A percentile compares a stretch with the other conserved stretches of the same genome.
Evolutionary conservation across 2,329 filamentous ascomycete genomes (phyloP).

Genomic region (Nothopassalora personata): DNA sequence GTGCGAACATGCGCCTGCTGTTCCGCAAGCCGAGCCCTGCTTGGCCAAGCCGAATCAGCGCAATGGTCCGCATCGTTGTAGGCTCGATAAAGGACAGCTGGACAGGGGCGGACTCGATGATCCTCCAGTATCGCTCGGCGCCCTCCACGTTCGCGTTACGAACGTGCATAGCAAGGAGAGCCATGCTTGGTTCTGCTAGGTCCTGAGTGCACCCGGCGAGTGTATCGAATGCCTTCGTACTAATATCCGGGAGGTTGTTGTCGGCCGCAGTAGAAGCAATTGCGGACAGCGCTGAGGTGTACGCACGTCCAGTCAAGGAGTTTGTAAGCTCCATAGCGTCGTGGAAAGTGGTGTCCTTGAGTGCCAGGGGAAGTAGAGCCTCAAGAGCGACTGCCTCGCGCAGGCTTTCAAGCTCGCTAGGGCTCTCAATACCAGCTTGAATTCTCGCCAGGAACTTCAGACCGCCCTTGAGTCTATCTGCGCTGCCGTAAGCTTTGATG

Average conservation of each 20-base stretch:
- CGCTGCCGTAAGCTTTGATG: conserved; percentile 80
- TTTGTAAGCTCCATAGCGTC: conserved; percentile 70
- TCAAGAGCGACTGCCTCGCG: conserved; percentile 66
- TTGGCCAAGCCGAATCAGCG: conserved; percentile 78
- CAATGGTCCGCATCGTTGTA: conserved; percentile 83
- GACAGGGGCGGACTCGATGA: conserved; percentile 59
- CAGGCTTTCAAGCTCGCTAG: conserved; percentile 43
- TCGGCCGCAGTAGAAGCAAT: conserved; percentile 79
- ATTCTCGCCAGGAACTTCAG: conserved; percentile 82
- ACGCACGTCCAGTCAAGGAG: conserved; percentile 53
- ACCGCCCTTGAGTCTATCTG: conserved; percentile 73
- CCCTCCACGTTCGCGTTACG: conserved; percentile 72
- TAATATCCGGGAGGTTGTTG: conserved; percentile 63
- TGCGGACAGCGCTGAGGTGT: conserved; percentile 60
- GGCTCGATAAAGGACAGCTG: conserved; percentile 73
- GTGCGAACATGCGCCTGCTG: conserved; percentile 79
- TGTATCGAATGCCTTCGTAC: conserved; percentile 52
- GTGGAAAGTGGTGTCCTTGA: conserved; percentile 63
- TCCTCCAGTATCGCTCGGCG: conserved; percentile 75
- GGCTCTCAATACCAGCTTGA: conserved; percentile 49
- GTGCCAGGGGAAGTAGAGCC: conserved; percentile 73
- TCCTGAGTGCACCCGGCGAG: conserved; percentile 47
- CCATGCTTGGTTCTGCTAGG: conserved; percentile 58
- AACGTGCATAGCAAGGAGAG: conserved; percentile 80
- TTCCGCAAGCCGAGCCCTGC: conserved; percentile 74